Percentiles rank a stretch among this genome's conserved stretches.
phyloP scores from a whole-genome alignment of 2,329 filamentous ascomycete species.

The Ceratocystis huliohia region DNA sequence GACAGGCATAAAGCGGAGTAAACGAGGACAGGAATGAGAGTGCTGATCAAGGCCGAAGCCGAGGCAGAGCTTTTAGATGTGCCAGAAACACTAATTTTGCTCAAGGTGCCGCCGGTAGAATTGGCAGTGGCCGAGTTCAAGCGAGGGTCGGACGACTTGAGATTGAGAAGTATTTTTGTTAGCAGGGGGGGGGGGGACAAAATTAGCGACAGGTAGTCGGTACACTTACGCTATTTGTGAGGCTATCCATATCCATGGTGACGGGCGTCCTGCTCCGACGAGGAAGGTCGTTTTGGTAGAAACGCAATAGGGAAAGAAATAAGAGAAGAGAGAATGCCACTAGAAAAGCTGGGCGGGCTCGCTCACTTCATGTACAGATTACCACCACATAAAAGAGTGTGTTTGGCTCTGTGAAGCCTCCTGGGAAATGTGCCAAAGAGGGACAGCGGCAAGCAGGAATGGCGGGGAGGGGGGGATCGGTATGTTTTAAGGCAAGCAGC shows the following conservation, averaged over 20 bases:
- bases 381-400: background rate
- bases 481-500: too few relatives aligned
- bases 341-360: background rate
- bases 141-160: constrained; percentile 29
- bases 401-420: background rate
- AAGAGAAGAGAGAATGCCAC: constrained; percentile 1
- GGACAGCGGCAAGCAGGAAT: background rate
- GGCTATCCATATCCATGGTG: constrained; percentile 10
- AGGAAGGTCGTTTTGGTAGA: background rate
- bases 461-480: background rate
- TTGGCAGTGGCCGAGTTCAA: constrained; percentile 35
- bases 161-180: background rate
- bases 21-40: constrained; percentile 41
- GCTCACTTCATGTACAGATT: background rate
- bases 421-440: background rate
- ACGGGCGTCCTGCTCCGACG: background rate
- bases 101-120: constrained; percentile 30
- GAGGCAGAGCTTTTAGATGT: constrained; percentile 32
- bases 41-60: constrained; percentile 34
- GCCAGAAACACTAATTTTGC: constrained; percentile 26
- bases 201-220: background rate
- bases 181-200: background rate
- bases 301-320: background rate
- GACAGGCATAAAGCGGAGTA: constrained; percentile 38
- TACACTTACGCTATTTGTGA: constrained; percentile 16